Percentiles rank a stretch among this genome's conserved stretches.
Evolutionary conservation across 1,284 basidiomycete species (phyloP).

Genomic region (Bjerkandera adusta): DNA sequence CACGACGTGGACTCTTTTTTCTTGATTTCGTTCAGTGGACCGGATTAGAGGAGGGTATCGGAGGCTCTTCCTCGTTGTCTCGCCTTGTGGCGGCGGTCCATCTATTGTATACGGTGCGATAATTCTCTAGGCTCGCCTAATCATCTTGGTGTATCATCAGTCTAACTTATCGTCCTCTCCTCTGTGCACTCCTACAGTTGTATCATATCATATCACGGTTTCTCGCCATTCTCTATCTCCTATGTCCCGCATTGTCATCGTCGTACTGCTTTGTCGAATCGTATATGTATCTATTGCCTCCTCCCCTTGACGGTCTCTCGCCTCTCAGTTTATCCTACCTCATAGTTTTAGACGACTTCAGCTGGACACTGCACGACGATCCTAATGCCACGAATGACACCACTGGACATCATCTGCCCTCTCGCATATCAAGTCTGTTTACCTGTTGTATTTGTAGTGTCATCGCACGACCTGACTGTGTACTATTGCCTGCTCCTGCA

Average conservation of each 20-base stretch:
- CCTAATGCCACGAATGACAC: no score
- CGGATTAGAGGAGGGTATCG: conserved; percentile 5
- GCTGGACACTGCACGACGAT: no score
- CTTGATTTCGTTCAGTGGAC: conserved; percentile 3
- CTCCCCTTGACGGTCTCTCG: background rate
- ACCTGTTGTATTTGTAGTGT: no score
- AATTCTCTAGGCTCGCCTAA: conserved; percentile 19
- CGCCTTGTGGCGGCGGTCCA: conserved; percentile 24
- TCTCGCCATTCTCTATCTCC: conserved; percentile 20
- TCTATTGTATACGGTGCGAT: conserved; percentile 47
- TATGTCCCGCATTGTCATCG: conserved; percentile 23
- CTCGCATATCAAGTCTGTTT: no score
- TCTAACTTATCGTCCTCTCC: conserved; percentile 32
- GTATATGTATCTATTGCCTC: conserved; percentile 24
- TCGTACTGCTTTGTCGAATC: conserved; percentile 30
- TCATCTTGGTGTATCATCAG: conserved; percentile 22
- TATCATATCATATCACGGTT: conserved; percentile 21
- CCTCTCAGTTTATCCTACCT: background rate
- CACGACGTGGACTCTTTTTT: conserved; percentile 7
- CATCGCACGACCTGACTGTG: no score
- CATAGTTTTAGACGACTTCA: conserved; percentile 1
- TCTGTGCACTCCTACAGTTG: conserved; percentile 29
- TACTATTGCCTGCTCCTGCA: no score
- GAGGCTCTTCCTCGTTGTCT: conserved; percentile 11
- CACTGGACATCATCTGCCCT: no score